phyloP scores from a whole-genome alignment of 805 yeast species.

The Pichia kluyveri region DNA sequence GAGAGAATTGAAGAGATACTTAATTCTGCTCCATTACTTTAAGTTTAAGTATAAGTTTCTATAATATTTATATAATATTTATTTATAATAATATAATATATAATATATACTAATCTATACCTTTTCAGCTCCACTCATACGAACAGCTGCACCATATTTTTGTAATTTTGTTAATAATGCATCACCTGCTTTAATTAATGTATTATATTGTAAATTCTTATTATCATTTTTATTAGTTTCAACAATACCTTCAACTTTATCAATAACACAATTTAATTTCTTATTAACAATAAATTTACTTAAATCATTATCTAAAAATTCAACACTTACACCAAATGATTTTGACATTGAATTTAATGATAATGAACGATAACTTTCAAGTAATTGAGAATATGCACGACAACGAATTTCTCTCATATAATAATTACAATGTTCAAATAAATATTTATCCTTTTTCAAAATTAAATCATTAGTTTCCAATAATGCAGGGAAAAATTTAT shows the following conservation, averaged over 20 bases:
- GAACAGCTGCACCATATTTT: slow-evolving; percentile 95
- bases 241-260: slow-evolving; percentile 88
- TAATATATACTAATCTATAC: slow-evolving; percentile 21
- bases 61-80: too few species aligned
- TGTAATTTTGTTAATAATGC: slow-evolving; percentile 86
- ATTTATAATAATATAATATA: neutral
- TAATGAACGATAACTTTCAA: slow-evolving; percentile 89
- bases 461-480: slow-evolving; percentile 70
- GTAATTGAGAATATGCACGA: slow-evolving; percentile 86
- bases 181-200: slow-evolving; percentile 86
- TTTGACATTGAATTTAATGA: slow-evolving; percentile 90
- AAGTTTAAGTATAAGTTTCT: neutral
- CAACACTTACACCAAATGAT: slow-evolving; percentile 82
- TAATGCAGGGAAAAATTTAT: slow-evolving; percentile 65
- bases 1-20: slow-evolving; percentile 2
- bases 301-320: slow-evolving; percentile 79
- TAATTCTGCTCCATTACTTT: slow-evolving; percentile 1
- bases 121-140: slow-evolving; percentile 85
- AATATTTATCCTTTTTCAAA: slow-evolving; percentile 54
- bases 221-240: slow-evolving; percentile 95
- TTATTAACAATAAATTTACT: slow-evolving; percentile 89
- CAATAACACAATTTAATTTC: slow-evolving; percentile 91
- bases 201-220: slow-evolving; percentile 88
- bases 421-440: slow-evolving; percentile 71
- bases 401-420: slow-evolving; percentile 90